phyloP scores from a whole-genome alignment of 2,329 filamentous ascomycete species.

The Proliferodiscus dingleyae region DNA sequence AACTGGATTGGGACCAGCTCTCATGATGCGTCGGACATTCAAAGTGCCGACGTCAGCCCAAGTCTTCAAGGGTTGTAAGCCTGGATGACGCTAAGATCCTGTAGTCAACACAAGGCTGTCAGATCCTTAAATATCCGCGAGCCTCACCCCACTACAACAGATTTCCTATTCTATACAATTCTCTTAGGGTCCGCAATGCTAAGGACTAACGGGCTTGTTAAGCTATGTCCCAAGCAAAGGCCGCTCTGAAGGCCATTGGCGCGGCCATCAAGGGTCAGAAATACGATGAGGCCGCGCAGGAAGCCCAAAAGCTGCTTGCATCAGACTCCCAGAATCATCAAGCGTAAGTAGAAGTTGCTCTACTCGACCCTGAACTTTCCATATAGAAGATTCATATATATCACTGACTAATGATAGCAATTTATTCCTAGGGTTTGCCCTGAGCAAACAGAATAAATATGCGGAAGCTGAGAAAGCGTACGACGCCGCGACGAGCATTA shows the following conservation, averaged over 20 bases:
- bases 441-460: slow-evolving; percentile 68
- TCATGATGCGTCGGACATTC: too few relatives aligned
- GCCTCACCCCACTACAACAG: not conserved
- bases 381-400: not conserved
- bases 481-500: slow-evolving; percentile 63
- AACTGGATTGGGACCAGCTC: too few relatives aligned
- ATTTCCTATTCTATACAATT: not conserved
- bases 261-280: slow-evolving; percentile 72
- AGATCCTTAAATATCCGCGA: not conserved
- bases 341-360: slow-evolving; percentile 48
- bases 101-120: slow-evolving; percentile 4
- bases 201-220: not conserved
- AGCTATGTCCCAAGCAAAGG: slow-evolving; percentile 48
- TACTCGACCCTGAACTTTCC: not conserved
- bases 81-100: too few relatives aligned
- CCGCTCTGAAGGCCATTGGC: slow-evolving; percentile 75
- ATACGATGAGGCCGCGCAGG: slow-evolving; percentile 68
- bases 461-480: slow-evolving; percentile 77
- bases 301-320: slow-evolving; percentile 64
- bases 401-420: slow-evolving; percentile 44
- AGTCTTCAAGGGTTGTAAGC: too few relatives aligned
- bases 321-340: slow-evolving; percentile 77
- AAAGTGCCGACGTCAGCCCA: too few relatives aligned
- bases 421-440: slow-evolving; percentile 81
- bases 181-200: slow-evolving; percentile 14